These are phyloP conservation scores for Pseudognaphalium luteoalbum DNA, from an alignment of 129 eudicot genomes.

Conservation along the genomic window DNA sequence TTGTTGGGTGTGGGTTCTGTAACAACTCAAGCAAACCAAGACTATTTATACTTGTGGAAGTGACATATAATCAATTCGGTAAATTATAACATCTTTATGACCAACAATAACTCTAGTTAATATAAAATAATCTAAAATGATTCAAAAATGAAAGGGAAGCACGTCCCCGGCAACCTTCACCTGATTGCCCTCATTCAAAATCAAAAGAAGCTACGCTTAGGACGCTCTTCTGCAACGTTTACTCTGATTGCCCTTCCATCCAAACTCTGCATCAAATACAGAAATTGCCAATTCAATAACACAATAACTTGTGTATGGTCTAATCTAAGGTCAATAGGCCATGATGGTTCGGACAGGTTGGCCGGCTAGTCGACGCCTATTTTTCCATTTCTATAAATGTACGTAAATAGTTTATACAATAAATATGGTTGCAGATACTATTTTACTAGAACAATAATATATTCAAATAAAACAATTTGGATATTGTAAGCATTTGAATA, in stretches of 20 bases:
- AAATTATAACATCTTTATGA: constrained; percentile 7
- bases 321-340: background rate
- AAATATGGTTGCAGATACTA: background rate
- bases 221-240: constrained; percentile 71
- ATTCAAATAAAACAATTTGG: background rate
- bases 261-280: constrained; percentile 54
- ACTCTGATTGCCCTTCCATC: constrained; percentile 77
- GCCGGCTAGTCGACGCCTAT: background rate
- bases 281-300: background rate
- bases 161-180: constrained; percentile 8
- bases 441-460: background rate
- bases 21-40: background rate
- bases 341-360: background rate
- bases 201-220: constrained; percentile 43
- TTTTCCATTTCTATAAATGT: background rate
- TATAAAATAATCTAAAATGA: constrained; percentile 16
- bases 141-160: constrained; percentile 29
- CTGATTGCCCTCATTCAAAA: constrained; percentile 6
- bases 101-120: constrained; percentile 23
- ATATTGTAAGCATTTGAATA: background rate
- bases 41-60: constrained; percentile 12
- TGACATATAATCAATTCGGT: background rate
- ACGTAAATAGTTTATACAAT: too few relatives aligned
- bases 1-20: background rate
- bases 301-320: background rate